Evolutionary conservation across 2,329 filamentous ascomycete species (phyloP).

Genomic region (Ustilaginoidea virens): DNA sequence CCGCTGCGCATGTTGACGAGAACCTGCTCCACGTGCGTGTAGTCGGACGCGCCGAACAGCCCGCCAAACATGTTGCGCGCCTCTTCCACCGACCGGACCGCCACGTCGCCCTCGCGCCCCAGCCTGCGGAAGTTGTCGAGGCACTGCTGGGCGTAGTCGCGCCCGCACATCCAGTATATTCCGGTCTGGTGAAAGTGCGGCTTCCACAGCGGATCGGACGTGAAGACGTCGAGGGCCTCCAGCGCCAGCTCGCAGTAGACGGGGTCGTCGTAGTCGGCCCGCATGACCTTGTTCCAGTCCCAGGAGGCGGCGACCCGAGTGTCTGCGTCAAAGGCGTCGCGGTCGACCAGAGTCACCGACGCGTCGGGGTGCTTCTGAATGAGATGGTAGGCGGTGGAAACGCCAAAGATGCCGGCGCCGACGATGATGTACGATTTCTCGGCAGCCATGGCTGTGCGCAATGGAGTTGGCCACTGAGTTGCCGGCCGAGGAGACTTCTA

Average conservation of each 20-base stretch:
- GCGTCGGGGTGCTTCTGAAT: constrained; percentile 33
- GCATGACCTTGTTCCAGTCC: constrained; percentile 60
- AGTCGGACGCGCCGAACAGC: constrained; percentile 44
- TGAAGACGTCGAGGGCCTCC: constrained; percentile 49
- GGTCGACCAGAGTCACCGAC: constrained; percentile 41
- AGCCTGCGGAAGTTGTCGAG: constrained; percentile 35
- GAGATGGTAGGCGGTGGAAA: constrained; percentile 49
- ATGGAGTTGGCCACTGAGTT: no score
- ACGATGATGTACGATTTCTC: constrained; percentile 45
- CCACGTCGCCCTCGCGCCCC: constrained; percentile 22
- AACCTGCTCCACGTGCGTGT: constrained; percentile 41
- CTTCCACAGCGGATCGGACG: constrained; percentile 37
- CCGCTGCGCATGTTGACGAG: constrained; percentile 46
- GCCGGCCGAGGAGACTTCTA: no score
- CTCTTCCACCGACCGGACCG: constrained; percentile 28
- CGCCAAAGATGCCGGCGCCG: constrained; percentile 50
- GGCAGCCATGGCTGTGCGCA: no score
- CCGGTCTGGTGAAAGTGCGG: constrained; percentile 44
- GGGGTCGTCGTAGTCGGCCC: constrained; percentile 51
- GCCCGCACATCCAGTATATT: constrained; percentile 39
- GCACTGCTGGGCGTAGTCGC: constrained; percentile 34
- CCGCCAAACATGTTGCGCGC: constrained; percentile 37
- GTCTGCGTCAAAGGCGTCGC: constrained; percentile 32
- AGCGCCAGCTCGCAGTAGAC: constrained; percentile 49
- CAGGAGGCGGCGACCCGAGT: constrained; percentile 45